Evolutionary conservation across 768 basidiomycete species (phyloP).

Genomic region (Xerocomellus chrysenteron): DNA sequence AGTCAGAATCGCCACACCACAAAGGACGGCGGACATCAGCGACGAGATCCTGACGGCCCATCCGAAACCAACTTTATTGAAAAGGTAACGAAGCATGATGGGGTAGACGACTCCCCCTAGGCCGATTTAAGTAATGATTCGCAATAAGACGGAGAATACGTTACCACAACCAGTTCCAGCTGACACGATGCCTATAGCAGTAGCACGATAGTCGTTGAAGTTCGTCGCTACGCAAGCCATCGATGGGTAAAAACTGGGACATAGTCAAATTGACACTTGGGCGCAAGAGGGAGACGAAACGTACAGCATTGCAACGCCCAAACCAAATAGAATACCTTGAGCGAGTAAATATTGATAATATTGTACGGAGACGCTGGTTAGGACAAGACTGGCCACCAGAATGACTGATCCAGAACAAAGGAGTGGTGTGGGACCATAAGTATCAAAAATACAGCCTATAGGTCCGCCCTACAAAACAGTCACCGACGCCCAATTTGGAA

Average conservation of each 20-base stretch:
- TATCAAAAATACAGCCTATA: conserved; percentile 60
- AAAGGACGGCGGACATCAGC: conserved; percentile 48
- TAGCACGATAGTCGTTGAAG: conserved; percentile 63
- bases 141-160: conserved; percentile 7
- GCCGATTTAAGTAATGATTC: conserved; percentile 19
- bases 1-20: conserved; percentile 45
- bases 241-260: conserved; percentile 65
- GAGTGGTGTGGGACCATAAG: conserved; percentile 54
- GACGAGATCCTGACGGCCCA: conserved; percentile 63
- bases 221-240: conserved; percentile 65
- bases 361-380: conserved; percentile 55
- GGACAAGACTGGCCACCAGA: conserved; percentile 51
- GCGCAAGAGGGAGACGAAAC: conserved; percentile 25
- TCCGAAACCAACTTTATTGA: conserved; percentile 53
- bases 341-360: conserved; percentile 63
- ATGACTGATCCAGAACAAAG: conserved; percentile 52
- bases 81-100: conserved; percentile 59
- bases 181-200: conserved; percentile 67
- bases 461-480: conserved; percentile 51
- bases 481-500: neutral
- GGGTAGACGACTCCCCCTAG: conserved; percentile 71
- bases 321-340: conserved; percentile 65
- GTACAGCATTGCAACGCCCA: conserved; percentile 64
- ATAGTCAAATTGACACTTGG: conserved; percentile 3
- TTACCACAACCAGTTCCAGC: conserved; percentile 69